phyloP scores from a whole-genome alignment of 345 rosid species.

The Combretum micranthum region DNA sequence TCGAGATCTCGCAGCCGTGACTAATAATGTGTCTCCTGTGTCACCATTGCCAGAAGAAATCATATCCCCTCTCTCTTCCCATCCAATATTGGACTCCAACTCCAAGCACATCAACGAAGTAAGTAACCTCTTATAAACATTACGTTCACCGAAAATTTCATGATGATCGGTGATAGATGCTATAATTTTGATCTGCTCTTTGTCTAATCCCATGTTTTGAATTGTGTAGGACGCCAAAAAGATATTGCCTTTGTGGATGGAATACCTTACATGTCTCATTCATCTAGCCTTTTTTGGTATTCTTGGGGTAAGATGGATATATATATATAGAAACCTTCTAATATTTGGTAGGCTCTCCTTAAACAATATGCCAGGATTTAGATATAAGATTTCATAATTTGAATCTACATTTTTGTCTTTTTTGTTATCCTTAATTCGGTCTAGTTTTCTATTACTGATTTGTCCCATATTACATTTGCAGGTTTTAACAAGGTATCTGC shows the following conservation, averaged over 20 bases:
- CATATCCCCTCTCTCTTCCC: conserved; percentile 37
- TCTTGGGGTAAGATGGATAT: conserved; percentile 49
- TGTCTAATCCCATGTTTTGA: neutral
- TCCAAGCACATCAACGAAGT: conserved; percentile 28
- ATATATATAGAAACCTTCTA: neutral
- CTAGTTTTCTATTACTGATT: neutral
- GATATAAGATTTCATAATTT: neutral
- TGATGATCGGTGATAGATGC: neutral
- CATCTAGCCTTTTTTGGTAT: conserved; percentile 74
- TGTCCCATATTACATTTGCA: conserved; percentile 16
- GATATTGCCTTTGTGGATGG: conserved; percentile 38
- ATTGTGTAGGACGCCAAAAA: conserved; percentile 22
- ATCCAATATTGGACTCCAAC: conserved; percentile 29
- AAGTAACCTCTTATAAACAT: neutral
- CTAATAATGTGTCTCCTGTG: conserved; percentile 19
- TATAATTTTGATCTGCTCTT: neutral
- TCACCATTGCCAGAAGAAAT: conserved; percentile 35
- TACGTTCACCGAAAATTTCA: neutral
- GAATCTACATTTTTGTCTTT: neutral
- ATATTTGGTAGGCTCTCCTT: neutral
- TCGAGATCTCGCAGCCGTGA: conserved; percentile 19
- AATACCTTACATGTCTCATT: conserved; percentile 41
- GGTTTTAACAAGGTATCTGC: conserved; percentile 71
- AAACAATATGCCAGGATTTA: neutral
- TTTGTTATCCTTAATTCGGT: neutral